Evolutionary conservation across 176 grass and related monocot genomes (phyloP).

Genomic region (Dactylis glomerata): DNA sequence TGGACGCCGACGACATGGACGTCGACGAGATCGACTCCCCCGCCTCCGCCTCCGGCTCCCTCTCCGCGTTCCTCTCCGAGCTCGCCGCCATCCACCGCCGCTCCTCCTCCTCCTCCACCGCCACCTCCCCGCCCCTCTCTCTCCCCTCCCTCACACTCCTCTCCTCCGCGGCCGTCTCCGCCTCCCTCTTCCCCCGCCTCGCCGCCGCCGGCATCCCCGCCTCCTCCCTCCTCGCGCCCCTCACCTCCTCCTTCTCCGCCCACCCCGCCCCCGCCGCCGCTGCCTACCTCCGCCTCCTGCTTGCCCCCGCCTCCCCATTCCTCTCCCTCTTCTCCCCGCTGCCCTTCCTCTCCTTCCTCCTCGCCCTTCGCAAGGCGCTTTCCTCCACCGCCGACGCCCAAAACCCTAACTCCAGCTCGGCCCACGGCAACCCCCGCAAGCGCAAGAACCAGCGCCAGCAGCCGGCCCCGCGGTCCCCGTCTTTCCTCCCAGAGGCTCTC

Average conservation of each 20-base stretch:
- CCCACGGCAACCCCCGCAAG: constrained; percentile 25
- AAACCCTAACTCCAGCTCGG: constrained; percentile 23
- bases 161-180: constrained; percentile 9
- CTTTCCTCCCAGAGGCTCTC: constrained; percentile 41
- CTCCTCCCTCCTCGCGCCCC: constrained; percentile 38
- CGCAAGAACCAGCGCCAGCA: constrained; percentile 24
- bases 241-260: constrained; percentile 26
- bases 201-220: constrained; percentile 23
- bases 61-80: constrained; percentile 54
- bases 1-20: constrained; percentile 33
- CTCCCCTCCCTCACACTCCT: constrained; percentile 39
- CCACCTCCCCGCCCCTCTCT: constrained; percentile 20
- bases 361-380: constrained; percentile 56
- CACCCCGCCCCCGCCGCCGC: constrained; percentile 41
- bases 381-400: background rate
- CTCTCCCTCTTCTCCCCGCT: constrained; percentile 58
- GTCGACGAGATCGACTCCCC: constrained; percentile 24
- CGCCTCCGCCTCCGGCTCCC: constrained; percentile 24
- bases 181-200: constrained; percentile 42
- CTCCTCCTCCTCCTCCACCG: constrained; percentile 14
- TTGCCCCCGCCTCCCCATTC: constrained; percentile 42
- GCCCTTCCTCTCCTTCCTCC: constrained; percentile 73
- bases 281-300: constrained; percentile 54
- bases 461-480: background rate
- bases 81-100: constrained; percentile 43